Evolutionary conservation across 495 filamentous ascomycete genomes (phyloP).

Genomic region (Penicillium parvum): DNA sequence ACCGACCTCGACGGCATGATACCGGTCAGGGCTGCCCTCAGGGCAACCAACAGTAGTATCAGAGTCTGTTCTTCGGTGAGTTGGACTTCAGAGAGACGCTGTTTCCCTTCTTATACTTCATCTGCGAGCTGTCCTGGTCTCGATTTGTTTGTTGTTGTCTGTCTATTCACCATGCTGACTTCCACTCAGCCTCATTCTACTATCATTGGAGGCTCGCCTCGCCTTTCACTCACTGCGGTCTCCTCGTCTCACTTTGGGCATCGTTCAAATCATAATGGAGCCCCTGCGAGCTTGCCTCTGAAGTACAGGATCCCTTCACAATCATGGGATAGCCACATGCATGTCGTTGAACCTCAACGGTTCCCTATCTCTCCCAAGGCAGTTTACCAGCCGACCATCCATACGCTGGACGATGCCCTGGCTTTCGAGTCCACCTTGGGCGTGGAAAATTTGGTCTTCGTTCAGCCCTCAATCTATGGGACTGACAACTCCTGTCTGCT

Average conservation of each 20-base stretch:
- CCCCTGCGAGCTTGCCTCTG: conserved; percentile 7
- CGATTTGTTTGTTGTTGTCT: too few relatives aligned
- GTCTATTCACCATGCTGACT: conserved; percentile 20
- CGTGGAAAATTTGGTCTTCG: conserved; percentile 43
- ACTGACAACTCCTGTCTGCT: conserved; percentile 51
- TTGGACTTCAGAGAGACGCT: conserved; percentile 5
- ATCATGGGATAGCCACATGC: conserved; percentile 53
- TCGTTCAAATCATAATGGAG: conserved; percentile 10
- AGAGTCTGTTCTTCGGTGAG: conserved; percentile 16
- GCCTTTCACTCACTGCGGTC: conserved; percentile 12
- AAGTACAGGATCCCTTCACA: conserved; percentile 29
- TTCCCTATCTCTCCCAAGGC: conserved; percentile 36
- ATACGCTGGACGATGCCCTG: conserved; percentile 37
- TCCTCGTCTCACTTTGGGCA: conserved; percentile 5
- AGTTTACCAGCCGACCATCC: conserved; percentile 35
- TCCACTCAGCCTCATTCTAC: conserved; percentile 16
- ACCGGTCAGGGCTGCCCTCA: conserved; percentile 8
- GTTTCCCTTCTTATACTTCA: background rate
- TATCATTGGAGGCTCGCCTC: conserved; percentile 7
- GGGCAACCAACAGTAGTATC: conserved; percentile 12
- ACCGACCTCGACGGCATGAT: conserved; percentile 18
- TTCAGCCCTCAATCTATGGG: conserved; percentile 51
- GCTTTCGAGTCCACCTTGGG: conserved; percentile 36
- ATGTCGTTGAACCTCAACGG: conserved; percentile 43
- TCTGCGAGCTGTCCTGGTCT: too few relatives aligned